Conservation (phyloP, 2,329 filamentous ascomycete genomes). For the Arthrobotrys sinensis region DNA sequence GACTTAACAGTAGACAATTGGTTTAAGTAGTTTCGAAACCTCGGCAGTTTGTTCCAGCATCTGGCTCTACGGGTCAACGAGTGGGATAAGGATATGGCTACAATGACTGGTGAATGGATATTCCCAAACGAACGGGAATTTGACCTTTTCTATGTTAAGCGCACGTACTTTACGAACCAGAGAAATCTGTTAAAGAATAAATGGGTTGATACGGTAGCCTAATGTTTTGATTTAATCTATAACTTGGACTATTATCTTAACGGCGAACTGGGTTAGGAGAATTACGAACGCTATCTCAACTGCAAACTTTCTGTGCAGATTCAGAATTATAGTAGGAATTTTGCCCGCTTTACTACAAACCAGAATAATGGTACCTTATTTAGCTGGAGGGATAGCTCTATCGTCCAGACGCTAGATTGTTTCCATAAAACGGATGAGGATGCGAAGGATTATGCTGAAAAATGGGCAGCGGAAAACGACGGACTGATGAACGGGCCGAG, state of each 20-base stretch:
- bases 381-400: constrained; percentile 70
- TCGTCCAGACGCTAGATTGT: constrained; percentile 68
- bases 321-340: constrained; percentile 69
- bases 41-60: not conserved
- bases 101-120: constrained; percentile 70
- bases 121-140: constrained; percentile 70
- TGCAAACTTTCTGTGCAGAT: constrained; percentile 67
- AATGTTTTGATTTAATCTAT: constrained; percentile 68
- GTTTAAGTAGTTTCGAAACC: constrained; percentile 67
- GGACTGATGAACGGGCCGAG: constrained; percentile 65
- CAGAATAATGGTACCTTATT: constrained; percentile 69
- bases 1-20: constrained; percentile 66
- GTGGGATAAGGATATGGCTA: constrained; percentile 69
- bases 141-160: constrained; percentile 70
- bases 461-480: constrained; percentile 68
- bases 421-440: constrained; percentile 68
- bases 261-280: not conserved
- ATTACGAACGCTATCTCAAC: constrained; percentile 1
- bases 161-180: constrained; percentile 69
- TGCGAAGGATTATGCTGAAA: constrained; percentile 17
- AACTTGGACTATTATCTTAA: constrained; percentile 65
- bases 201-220: constrained; percentile 68
- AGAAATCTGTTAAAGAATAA: constrained; percentile 67
- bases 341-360: constrained; percentile 69
- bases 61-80: constrained; percentile 64